Evolutionary conservation across 179 eudicot genomes (phyloP).

Genomic region (Gypsophila paniculata): DNA sequence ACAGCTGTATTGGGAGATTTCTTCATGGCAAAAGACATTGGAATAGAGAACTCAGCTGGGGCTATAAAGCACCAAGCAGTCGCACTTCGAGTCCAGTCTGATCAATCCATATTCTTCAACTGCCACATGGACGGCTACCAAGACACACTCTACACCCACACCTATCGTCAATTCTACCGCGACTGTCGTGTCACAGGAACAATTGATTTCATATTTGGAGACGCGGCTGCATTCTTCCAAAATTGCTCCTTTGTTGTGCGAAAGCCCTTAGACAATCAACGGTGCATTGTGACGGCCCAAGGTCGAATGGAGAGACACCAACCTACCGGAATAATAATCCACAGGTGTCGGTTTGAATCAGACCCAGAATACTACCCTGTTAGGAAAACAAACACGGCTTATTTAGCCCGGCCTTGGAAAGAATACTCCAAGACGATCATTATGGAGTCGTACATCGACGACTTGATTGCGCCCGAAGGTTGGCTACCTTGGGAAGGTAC

Average conservation of each 20-base stretch:
- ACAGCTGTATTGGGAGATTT: constrained; percentile 37
- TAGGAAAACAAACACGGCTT: constrained; percentile 30
- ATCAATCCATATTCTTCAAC: constrained; percentile 37
- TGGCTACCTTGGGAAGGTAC: constrained; percentile 40
- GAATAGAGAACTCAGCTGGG: constrained; percentile 39
- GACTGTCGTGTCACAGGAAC: constrained; percentile 41
- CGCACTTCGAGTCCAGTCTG: constrained; percentile 39
- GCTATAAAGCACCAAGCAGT: constrained; percentile 43
- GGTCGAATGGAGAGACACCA: constrained; percentile 43
- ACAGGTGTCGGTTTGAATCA: constrained; percentile 22
- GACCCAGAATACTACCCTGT: constrained; percentile 36
- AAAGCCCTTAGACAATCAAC: constrained; percentile 37
- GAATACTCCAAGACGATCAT: constrained; percentile 36
- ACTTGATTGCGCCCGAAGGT: constrained; percentile 37
- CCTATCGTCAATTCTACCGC: constrained; percentile 43
- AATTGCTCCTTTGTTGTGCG: constrained; percentile 43
- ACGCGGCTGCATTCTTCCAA: constrained; percentile 43
- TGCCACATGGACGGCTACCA: constrained; percentile 42
- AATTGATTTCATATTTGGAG: constrained; percentile 42
- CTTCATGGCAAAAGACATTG: constrained; percentile 45
- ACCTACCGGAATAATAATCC: constrained; percentile 44
- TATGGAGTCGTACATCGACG: constrained; percentile 40
- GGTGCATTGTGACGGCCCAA: constrained; percentile 38
- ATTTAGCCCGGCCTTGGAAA: constrained; percentile 44
- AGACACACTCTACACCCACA: constrained; percentile 44